A percentile compares a stretch with the other conserved stretches of the same genome.
Evolutionary conservation across 1,139 yeast species (phyloP).

Genomic region (Debaryomyces singareniensis): DNA sequence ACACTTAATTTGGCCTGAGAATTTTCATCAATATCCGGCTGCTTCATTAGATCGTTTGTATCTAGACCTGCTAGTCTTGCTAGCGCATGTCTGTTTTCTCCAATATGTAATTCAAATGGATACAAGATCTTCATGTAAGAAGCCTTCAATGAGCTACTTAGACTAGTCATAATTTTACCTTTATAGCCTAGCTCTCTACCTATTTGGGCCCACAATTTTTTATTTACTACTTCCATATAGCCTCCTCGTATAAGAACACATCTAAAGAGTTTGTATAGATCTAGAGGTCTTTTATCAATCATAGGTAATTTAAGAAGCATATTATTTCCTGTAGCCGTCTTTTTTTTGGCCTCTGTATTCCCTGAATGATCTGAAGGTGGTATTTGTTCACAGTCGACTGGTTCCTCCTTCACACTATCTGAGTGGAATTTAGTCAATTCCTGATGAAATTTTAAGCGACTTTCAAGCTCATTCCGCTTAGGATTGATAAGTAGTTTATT

Average conservation of each 20-base stretch:
- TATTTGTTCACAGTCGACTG: constrained; percentile 1
- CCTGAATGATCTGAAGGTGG: not conserved
- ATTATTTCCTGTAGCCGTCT: not conserved
- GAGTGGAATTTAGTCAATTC: constrained; percentile 15
- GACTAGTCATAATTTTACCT: constrained; percentile 63
- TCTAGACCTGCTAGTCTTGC: constrained; percentile 3
- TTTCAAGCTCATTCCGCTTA: constrained; percentile 20
- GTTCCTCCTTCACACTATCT: constrained; percentile 3
- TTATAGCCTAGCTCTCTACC: constrained; percentile 75
- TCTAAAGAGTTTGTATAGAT: constrained; percentile 44
- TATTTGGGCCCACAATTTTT: constrained; percentile 57
- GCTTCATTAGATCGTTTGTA: not conserved
- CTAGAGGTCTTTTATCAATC: constrained; percentile 52
- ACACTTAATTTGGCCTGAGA: not conserved
- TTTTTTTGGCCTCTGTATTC: not conserved
- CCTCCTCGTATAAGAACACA: constrained; percentile 57
- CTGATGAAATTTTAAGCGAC: constrained; percentile 24
- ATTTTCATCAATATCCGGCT: not conserved
- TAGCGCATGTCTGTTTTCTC: constrained; percentile 9
- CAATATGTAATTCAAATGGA: constrained; percentile 25
- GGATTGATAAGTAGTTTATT: constrained; percentile 30
- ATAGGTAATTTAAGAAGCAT: constrained; percentile 32
- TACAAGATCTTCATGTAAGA: constrained; percentile 40
- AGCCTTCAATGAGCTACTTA: constrained; percentile 61
- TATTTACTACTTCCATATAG: constrained; percentile 45